Base-by-base conservation (phyloP, 441 rosid species). In the Omphalea diandra region DNA sequence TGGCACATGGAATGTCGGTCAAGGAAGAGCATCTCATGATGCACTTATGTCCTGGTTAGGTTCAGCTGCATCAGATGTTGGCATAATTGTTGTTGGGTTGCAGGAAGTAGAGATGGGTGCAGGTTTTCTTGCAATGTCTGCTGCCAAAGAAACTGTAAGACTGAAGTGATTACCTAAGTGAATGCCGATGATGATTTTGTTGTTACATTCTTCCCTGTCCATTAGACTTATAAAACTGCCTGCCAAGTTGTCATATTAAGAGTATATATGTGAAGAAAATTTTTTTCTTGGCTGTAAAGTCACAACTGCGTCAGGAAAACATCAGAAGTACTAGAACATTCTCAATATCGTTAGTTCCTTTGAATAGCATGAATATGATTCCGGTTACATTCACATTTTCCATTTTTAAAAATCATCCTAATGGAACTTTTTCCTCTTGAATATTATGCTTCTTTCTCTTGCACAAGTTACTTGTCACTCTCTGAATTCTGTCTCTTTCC, bases 51-150 rank as follows among this genome's bases (percentile, higher is more conserved):
- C 94, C 65, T 96, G 99, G 99, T 75, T 93, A 71, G 93, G 97
- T 68, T 90, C 97, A 75, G 82, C 83, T 69, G 82, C 87, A n/a
- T 82, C 97, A 58, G 98, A 93, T 78, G 97, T 90, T 68, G 99
- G 97, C 73, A 91, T 96, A 64, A 75, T 96, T 65, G 99, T 92
- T 14, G 89, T 93, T 68, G 99, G 99, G 36, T 78, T 93, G 63
- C 99, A 96, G 82, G 99, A 96, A 78, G 97, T 96, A 56, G 99
- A 96, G 63, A 96, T 96, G 99, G 98, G 99, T 20, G 98, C 99
- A 14, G 98, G 98, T 32, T 96, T 96, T 78, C 93, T 96, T 49
- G 99, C 99, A 38, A 93, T 96, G 98, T 96, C 99, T 33, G 99
- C 99, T 4, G 99, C 99, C 46, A 96, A 93, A 84, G 99, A 96